Evolutionary conservation across 106 monocot species (phyloP), one percentile per base, ranked within the genome.

Genomic region (Agapanthus africanus): DNA sequence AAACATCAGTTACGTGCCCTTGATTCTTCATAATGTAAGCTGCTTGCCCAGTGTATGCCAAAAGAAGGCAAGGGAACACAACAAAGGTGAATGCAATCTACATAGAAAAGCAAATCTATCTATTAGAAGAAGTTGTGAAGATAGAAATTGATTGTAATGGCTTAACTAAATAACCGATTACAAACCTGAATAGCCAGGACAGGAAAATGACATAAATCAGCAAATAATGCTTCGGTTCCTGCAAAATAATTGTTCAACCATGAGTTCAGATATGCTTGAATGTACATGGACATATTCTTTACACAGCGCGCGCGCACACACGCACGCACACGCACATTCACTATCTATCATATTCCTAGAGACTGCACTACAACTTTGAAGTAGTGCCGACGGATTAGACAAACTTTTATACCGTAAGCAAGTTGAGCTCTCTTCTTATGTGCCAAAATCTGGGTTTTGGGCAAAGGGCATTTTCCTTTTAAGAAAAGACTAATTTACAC

Each of bases 11-110:
- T 0, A 92, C 86, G 71, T 86, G 82, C 4, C 72, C 82, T 57
- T 80, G 70, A 66, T 97, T 72, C 49, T 71, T 39, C 63, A 87
- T 75, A 30, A 97, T 82, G 69, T 97, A 97, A 1, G 89, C 83
- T 54, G 97, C 92, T 76, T 97, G 97, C 50, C 97, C 97, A 42
- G 76, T 54, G 68, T 86, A 91, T 41, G 86, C 83, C 79, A 91
- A 67, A 59, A 91, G 86, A 74, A 91, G 82, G 71, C 80, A 82
- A 38, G 97, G 97, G 80, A 92, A 92, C 47, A 97, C 92, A 46
- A 92, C 59, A 11, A 79, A 32, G 54, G 79, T 79, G 63, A 88
- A 88, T 22, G 88, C 88, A 70, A 88, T 82, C 87, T 90, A 74
- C 66, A 81, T 0, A n/a, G 46, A 38, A 34, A 52, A 38, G n/a